Evolutionary conservation across 768 basidiomycete genomes (phyloP), one percentile per base, ranked within the genome.

Genomic region (Lyophyllum shimeji): DNA sequence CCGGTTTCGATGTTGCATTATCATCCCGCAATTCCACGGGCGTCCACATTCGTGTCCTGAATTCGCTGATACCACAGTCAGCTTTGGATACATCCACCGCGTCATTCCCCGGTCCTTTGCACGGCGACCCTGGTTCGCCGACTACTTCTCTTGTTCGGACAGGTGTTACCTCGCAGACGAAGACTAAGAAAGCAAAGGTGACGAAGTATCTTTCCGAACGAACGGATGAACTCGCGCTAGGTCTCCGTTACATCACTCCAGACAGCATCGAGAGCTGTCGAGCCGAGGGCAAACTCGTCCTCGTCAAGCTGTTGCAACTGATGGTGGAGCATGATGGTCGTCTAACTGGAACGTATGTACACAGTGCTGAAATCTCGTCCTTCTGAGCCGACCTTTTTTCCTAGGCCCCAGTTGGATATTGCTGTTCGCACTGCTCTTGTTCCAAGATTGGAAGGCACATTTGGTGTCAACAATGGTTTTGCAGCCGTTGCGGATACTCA

Each of bases 261-360:
- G 79, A 78, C 34, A 78, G 76, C 57, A 61, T 69, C 1, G 82
- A 87, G 57, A 79, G 78, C 59, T 74, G 81, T 52, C 80, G 78
- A 49, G 80, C 85, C 23, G 93, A 97, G 64, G 89, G 88, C 21
- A 93, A 88, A 70, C 72, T 92, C 25, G 74, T 85, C 1, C 72
- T 98, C 18, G 76, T 93, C 25, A 86, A 81, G 58, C 67, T 98
- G 37, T 70, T 98, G 44, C 87, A 80, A 65, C 74, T 89, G 7
- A 81, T 98, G 82, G 80, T 98, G 1, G 89, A 95, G 61, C 85
- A 95, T 60, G 95, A 98, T 60, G 96, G 97, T 0, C 83, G 84
- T 51, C 71, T 97, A 18, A 83, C 85, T 29, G 94, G 93, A 74
- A 90, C 85, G 95, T 98, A 70, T 66, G 89, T 76, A 15, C 17